A percentile compares a stretch with the other conserved stretches of the same genome.
These are phyloP conservation scores for Zasmidium angulare DNA, from an alignment of 2,329 filamentous ascomycete genomes.

Conservation along the genomic window DNA sequence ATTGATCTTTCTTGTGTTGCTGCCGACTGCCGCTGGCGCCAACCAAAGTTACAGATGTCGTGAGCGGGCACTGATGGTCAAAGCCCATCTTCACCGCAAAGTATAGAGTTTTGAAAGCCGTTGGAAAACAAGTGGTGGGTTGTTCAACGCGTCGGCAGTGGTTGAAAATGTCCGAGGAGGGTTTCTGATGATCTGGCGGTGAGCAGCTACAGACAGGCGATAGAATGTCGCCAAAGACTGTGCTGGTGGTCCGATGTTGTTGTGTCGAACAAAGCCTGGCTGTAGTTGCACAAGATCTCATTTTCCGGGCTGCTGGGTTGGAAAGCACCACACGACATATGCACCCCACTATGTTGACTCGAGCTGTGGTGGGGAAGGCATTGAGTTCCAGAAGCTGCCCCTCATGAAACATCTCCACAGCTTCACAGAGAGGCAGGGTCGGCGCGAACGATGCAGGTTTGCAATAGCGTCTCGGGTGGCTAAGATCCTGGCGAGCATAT, in stretches of 20 bases:
- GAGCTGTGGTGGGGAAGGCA: neutral
- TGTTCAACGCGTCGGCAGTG: neutral
- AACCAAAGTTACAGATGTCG: neutral
- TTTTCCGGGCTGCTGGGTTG: neutral
- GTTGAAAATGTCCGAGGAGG: neutral
- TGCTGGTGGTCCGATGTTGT: neutral
- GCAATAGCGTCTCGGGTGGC: neutral
- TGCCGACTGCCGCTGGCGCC: neutral
- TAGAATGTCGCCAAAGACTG: neutral
- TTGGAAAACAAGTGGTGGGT: neutral
- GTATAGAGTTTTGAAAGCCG: neutral
- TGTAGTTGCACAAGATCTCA: neutral
- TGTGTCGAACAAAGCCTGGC: neutral
- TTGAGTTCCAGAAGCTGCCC: slow-evolving; percentile 3
- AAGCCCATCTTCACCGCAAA: slow-evolving; percentile 2
- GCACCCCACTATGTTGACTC: neutral
- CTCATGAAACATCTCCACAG: neutral
- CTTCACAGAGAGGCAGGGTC: neutral
- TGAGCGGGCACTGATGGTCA: neutral
- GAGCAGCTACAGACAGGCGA: neutral
- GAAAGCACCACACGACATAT: neutral
- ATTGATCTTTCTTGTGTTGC: neutral
- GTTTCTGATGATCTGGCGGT: neutral
- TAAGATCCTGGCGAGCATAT: neutral
- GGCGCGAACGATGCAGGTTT: neutral